phyloP scores from a whole-genome alignment of 1,284 basidiomycete genomes.

The Boletus holoroseus region DNA sequence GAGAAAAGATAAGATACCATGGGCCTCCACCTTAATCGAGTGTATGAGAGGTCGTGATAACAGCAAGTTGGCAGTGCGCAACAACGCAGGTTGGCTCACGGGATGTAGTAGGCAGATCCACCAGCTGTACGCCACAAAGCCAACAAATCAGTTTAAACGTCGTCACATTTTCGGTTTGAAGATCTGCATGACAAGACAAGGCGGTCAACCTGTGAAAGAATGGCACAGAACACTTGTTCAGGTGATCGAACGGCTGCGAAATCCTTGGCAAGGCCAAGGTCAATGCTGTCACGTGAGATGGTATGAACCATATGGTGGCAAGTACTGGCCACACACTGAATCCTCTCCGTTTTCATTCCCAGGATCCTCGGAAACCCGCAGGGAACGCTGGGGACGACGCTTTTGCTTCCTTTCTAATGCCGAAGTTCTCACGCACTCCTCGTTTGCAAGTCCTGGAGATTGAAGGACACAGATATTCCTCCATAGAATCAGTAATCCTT shows the following conservation, averaged over 20 bases:
- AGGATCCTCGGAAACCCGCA: too few relatives aligned
- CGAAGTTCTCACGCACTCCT: slow-evolving; percentile 3
- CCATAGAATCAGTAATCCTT: neutral
- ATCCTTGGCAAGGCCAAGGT: neutral
- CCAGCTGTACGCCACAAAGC: neutral
- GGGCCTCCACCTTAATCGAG: neutral
- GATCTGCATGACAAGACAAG: neutral
- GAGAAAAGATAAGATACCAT: neutral
- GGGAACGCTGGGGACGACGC: too few relatives aligned
- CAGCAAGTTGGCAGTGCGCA: neutral
- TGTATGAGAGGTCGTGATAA: neutral
- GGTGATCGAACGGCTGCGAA: neutral
- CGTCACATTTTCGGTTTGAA: neutral
- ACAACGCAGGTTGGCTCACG: neutral
- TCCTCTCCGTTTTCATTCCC: too few relatives aligned
- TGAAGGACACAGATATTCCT: too few relatives aligned
- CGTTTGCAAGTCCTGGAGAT: slow-evolving; percentile 8
- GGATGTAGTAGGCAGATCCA: neutral
- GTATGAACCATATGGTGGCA: too few relatives aligned
- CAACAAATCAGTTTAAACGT: neutral
- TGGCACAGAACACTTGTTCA: neutral
- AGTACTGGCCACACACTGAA: too few relatives aligned
- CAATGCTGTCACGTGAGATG: neutral
- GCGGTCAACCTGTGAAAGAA: neutral
- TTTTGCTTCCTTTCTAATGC: too few relatives aligned